phyloP scores from a whole-genome alignment of 176 grass and related monocot species.

The Calamus simplicifolius region DNA sequence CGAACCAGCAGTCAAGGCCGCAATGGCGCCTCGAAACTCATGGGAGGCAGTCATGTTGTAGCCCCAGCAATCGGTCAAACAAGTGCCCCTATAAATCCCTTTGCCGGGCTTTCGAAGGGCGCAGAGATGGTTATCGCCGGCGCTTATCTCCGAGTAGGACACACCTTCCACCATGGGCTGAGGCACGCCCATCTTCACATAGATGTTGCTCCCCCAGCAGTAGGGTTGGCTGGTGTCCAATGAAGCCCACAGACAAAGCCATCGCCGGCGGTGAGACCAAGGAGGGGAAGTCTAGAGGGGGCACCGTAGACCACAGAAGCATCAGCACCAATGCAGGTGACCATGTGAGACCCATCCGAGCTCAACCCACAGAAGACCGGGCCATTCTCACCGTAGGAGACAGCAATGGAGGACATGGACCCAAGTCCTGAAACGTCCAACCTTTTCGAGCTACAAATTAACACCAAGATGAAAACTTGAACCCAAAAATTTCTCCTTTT shows the following conservation, averaged over 20 bases:
- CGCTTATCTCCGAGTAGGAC: slow-evolving; percentile 69
- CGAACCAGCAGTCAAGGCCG: slow-evolving; percentile 59
- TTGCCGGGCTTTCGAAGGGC: slow-evolving; percentile 36
- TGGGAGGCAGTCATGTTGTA: slow-evolving; percentile 91
- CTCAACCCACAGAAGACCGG: slow-evolving; percentile 83
- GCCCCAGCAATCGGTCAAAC: slow-evolving; percentile 88
- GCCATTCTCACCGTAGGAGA: slow-evolving; percentile 89
- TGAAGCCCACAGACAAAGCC: slow-evolving; percentile 86
- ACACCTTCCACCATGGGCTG: slow-evolving; percentile 85
- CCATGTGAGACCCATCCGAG: slow-evolving; percentile 75
- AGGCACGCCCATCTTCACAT: slow-evolving; percentile 90
- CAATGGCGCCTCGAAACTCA: slow-evolving; percentile 30
- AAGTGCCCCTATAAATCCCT: slow-evolving; percentile 20
- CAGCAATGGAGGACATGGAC: slow-evolving; percentile 92
- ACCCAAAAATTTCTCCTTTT: background rate
- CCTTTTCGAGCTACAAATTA: background rate
- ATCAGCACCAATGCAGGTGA: slow-evolving; percentile 72
- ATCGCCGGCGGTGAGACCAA: slow-evolving; percentile 77
- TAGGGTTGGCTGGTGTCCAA: slow-evolving; percentile 79
- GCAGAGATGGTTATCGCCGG: slow-evolving; percentile 86
- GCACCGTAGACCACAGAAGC: slow-evolving; percentile 87
- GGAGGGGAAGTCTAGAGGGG: slow-evolving; percentile 54
- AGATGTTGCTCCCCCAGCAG: slow-evolving; percentile 92
- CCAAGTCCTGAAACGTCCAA: slow-evolving; percentile 42
- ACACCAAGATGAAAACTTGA: slow-evolving; percentile 8